Base-by-base conservation (phyloP, 1,284 basidiomycete genomes). In the Rhodotorula sp. region DNA sequence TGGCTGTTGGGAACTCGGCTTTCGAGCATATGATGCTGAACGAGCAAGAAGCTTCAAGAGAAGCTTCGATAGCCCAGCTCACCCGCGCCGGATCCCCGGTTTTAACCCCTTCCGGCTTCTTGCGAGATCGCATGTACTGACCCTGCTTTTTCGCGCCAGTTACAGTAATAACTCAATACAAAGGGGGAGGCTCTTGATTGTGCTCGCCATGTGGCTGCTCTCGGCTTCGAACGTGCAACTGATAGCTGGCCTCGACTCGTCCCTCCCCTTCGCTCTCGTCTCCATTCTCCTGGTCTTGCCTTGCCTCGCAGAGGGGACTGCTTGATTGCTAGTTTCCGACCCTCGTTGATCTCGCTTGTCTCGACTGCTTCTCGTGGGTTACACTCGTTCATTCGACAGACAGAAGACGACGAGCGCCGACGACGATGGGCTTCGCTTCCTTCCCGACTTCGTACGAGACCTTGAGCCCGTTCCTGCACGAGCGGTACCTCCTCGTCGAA, bases 401-500 rank as follows among this genome's bases (percentile, higher is more conserved):
- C 39, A 43, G 34, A 12, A 43, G 39, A 34, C 39, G 39, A 43
- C 39, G 39, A 8, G 12, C 39, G n/a, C 43, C 58, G 64, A 7
- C 57, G 39, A 58, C 15, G 5, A 71, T 71, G 70, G 61, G 58
- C 26, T 71, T 71, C 64, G 70, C 70, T 2, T 6, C 64, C 3
- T 52, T 43, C 10, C 68, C 65, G 8, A 6, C 52, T 3, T 34
- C 56, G 20, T 52, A 63, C 60, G 59, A 57, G 29, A 18, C 66
- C 31, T 63, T 73, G 57, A 60, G 49, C 51, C 57, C 48, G 29
- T 7, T 29, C 29, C 59, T 74, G 46, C 61, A 65, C n/a, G 26
- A 83, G 54, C 81, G 80, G 60, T 97, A 93, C 80, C 81, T 84
- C 34, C 85, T 94, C 57, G 74, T 80, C 46, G 83, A 84, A 51